These are phyloP conservation scores for Sanghuangporus weigelae DNA, from an alignment of 1,284 basidiomycete species.

Conservation along the genomic window DNA sequence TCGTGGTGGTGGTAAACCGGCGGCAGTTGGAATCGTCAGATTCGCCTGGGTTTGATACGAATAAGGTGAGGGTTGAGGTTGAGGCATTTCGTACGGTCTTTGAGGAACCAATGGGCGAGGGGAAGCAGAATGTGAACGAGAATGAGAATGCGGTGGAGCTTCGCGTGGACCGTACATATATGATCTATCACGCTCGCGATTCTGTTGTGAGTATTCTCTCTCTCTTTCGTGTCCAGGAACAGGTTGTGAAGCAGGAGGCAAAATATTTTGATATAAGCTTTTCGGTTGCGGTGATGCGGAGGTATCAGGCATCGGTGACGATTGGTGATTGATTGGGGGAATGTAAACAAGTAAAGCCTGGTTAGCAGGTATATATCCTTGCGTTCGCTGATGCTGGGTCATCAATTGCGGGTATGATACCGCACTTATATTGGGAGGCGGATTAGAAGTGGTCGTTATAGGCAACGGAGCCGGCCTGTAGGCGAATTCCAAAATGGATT, in stretches of 20 bases:
- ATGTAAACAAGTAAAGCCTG: constrained; percentile 39
- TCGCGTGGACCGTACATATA: constrained; percentile 19
- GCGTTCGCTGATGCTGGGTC: constrained; percentile 62
- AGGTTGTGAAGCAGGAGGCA: constrained; percentile 29
- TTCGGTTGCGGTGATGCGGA: constrained; percentile 7
- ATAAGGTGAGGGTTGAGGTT: constrained; percentile 22
- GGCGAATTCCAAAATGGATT: constrained; percentile 22
- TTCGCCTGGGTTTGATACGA: constrained; percentile 19
- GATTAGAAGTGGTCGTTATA: constrained; percentile 57
- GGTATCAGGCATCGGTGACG: constrained; percentile 24
- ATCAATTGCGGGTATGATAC: constrained; percentile 59
- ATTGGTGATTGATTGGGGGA: constrained; percentile 21
- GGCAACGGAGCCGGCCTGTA: constrained; percentile 30
- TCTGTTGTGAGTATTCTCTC: constrained; percentile 2
- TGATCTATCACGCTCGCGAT: not conserved
- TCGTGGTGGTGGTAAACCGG: not conserved
- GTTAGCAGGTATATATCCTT: constrained; percentile 60
- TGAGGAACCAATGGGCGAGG: constrained; percentile 18
- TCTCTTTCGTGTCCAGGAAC: constrained; percentile 8
- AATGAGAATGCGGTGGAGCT: not conserved
- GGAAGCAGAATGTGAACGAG: constrained; percentile 17
- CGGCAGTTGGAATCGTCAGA: not conserved
- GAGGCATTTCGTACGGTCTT: constrained; percentile 17
- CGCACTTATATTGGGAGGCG: constrained; percentile 37
- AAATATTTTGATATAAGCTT: constrained; percentile 29